Conservation (phyloP, 2,329 filamentous ascomycete species). For the Alternaria panax region DNA sequence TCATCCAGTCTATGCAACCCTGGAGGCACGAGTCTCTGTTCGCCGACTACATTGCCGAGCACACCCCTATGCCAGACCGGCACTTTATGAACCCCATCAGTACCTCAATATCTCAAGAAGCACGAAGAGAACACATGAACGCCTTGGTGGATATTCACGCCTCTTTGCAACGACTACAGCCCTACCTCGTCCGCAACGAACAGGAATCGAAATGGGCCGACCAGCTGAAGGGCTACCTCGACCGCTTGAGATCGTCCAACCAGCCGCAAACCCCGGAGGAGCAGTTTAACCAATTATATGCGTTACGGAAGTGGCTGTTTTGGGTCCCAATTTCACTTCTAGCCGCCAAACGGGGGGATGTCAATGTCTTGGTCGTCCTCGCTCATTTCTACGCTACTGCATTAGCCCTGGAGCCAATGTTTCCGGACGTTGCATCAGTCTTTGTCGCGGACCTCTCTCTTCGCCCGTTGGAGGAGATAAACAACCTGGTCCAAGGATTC, state of each 20-base stretch:
- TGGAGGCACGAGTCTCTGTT: constrained; percentile 93
- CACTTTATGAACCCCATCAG: constrained; percentile 69
- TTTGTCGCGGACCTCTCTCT: constrained; percentile 76
- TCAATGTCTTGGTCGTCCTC: constrained; percentile 81
- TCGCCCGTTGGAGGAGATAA: constrained; percentile 84
- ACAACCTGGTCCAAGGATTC: constrained; percentile 69
- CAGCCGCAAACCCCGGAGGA: constrained; percentile 68
- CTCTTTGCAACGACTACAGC: constrained; percentile 54
- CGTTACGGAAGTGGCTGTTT: constrained; percentile 90
- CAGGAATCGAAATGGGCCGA: constrained; percentile 58
- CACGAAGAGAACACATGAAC: constrained; percentile 63
- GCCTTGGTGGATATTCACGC: constrained; percentile 52
- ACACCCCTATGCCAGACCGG: constrained; percentile 56
- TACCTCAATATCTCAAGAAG: constrained; percentile 66
- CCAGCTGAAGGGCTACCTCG: constrained; percentile 57
- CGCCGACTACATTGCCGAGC: constrained; percentile 80
- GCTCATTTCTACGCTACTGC: constrained; percentile 92
- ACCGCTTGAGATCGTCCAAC: constrained; percentile 52
- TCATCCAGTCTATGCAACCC: constrained; percentile 88
- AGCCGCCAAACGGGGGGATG: constrained; percentile 76
- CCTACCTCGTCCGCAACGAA: constrained; percentile 54
- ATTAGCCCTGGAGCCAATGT: constrained; percentile 86
- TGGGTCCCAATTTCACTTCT: constrained; percentile 90
- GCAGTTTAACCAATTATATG: constrained; percentile 88
- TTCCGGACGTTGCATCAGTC: constrained; percentile 87